Evolutionary conservation across 2,329 filamentous ascomycete species (phyloP).

Genomic region (Aspergillus fructus): DNA sequence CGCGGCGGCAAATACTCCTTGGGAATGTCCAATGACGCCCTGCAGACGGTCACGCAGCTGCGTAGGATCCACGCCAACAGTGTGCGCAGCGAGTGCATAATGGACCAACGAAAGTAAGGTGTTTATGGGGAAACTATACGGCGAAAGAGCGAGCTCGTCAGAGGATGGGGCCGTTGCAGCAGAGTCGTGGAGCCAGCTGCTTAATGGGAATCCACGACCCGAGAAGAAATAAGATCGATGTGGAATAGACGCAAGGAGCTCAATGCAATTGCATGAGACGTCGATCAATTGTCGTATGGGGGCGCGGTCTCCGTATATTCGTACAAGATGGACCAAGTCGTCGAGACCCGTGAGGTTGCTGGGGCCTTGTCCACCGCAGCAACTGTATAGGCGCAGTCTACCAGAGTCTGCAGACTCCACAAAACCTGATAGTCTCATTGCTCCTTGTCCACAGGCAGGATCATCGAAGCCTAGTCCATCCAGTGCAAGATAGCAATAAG

Average conservation of each 20-base stretch:
- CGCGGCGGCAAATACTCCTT: conserved; percentile 39
- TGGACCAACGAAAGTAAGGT: conserved; percentile 27
- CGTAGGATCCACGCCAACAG: not conserved
- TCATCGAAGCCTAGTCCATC: not conserved
- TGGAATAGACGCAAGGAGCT: not conserved
- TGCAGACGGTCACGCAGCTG: not conserved
- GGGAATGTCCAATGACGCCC: conserved; percentile 32
- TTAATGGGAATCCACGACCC: not conserved
- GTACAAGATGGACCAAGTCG: not conserved
- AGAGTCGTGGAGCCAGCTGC: not conserved
- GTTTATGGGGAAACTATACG: conserved; percentile 37
- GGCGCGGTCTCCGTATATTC: not conserved
- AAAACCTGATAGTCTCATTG: not conserved
- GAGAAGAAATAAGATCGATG: not conserved
- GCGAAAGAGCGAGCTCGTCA: not conserved
- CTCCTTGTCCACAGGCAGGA: not conserved
- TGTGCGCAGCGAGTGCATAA: not conserved
- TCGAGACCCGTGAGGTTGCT: not conserved
- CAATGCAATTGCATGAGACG: not conserved
- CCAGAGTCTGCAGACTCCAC: not conserved
- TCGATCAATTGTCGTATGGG: not conserved
- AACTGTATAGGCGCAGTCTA: not conserved
- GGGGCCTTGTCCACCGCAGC: not conserved
- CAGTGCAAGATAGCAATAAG: not conserved
- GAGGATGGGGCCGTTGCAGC: not conserved